Percentiles rank a stretch among this genome's conserved stretches.
These are phyloP conservation scores for Leptomonas seymouri DNA, from an alignment of 208 protist genomes.

Conservation along the genomic window DNA sequence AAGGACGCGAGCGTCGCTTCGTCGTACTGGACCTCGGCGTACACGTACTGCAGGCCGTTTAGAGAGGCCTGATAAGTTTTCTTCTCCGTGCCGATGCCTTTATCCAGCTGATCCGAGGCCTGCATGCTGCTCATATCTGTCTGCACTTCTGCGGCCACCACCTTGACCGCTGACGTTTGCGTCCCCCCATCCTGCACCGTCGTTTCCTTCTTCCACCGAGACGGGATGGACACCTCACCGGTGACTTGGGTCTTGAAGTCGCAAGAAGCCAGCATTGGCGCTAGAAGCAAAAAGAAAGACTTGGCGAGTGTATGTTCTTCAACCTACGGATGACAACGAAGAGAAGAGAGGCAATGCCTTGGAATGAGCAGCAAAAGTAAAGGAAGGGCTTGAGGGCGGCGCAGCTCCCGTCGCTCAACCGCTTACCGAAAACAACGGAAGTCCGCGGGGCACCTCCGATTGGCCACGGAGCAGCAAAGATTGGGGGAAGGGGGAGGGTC, in stretches of 20 bases:
- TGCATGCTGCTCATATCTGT: slow-evolving; percentile 72
- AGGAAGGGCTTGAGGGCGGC: too few species aligned
- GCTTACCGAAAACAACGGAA: too few species aligned
- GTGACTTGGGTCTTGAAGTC: slow-evolving; percentile 82
- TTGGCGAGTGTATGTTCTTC: neutral
- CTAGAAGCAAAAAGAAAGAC: neutral
- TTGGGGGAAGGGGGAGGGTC: too few species aligned
- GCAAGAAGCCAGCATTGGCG: slow-evolving; percentile 51
- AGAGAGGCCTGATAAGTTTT: slow-evolving; percentile 52
- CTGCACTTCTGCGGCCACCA: slow-evolving; percentile 50
- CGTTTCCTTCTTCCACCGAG: slow-evolving; percentile 61
- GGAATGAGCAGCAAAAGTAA: too few species aligned
- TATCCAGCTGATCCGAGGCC: slow-evolving; percentile 56
- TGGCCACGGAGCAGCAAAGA: too few species aligned
- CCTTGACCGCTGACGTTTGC: slow-evolving; percentile 58
- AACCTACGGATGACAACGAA: slow-evolving; percentile 8
- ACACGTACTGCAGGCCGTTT: slow-evolving; percentile 85
- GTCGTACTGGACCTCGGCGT: slow-evolving; percentile 55
- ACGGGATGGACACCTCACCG: slow-evolving; percentile 69
- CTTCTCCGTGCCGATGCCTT: slow-evolving; percentile 63
- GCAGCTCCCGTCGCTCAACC: too few species aligned
- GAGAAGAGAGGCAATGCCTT: neutral
- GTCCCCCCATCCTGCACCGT: slow-evolving; percentile 32
- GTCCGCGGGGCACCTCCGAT: too few species aligned
- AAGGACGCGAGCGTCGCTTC: slow-evolving; percentile 67